Evolutionary conservation across 2,329 filamentous ascomycete genomes (phyloP).

Genomic region (Dothideomycetidae sp.): DNA sequence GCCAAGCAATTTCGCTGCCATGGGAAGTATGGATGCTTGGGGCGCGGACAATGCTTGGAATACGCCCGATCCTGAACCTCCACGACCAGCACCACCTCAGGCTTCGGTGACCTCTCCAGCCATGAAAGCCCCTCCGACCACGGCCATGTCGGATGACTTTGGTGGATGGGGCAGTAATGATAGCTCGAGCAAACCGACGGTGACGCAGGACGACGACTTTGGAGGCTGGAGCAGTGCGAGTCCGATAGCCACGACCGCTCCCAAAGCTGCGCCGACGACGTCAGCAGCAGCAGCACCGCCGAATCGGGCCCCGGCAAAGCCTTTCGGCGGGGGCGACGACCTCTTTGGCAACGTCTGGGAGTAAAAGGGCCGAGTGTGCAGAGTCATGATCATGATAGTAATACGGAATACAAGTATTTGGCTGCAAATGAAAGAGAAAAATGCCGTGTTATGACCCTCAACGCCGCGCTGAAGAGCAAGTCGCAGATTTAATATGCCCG

Average conservation of each 20-base stretch:
- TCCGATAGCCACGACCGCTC: conserved; percentile 28
- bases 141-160: conserved; percentile 44
- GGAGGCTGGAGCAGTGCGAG: conserved; percentile 77
- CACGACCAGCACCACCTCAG: conserved; percentile 22
- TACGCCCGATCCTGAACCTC: conserved; percentile 41
- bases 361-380: conserved; percentile 27
- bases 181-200: conserved; percentile 41
- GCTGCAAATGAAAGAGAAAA: conserved; percentile 1
- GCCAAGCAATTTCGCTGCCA: conserved; percentile 27
- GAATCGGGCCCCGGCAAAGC: conserved; percentile 1
- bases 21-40: conserved; percentile 60
- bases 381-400: conserved; percentile 6
- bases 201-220: conserved; percentile 86
- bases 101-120: conserved; percentile 21
- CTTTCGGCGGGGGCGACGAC: conserved; percentile 54
- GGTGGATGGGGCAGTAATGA: conserved; percentile 47
- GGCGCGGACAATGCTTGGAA: conserved; percentile 72
- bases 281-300: neutral
- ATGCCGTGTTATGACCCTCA: too few species aligned
- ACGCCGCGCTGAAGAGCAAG: conserved; percentile 11
- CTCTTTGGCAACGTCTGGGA: conserved; percentile 95
- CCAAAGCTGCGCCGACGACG: conserved; percentile 32
- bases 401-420: conserved; percentile 6
- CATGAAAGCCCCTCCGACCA: conserved; percentile 30
- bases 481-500: neutral